Conservation (phyloP, 1,284 basidiomycete genomes). For the Apiotrichum akiyoshidainum region DNA sequence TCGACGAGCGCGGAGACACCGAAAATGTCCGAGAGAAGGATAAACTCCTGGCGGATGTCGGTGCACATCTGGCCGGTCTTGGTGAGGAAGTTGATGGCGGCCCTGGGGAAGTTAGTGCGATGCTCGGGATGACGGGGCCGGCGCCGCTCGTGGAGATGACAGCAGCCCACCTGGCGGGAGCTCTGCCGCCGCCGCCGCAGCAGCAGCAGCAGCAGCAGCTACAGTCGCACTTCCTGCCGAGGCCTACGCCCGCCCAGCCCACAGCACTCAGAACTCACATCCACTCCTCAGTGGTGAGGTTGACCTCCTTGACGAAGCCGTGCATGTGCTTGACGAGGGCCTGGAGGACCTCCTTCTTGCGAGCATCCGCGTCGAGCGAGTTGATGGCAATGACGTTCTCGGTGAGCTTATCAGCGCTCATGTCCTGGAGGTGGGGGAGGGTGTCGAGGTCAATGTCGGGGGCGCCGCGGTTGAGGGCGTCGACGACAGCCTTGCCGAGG, state of each 20-base stretch:
- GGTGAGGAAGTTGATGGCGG: conserved; percentile 71
- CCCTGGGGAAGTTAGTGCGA: conserved; percentile 27
- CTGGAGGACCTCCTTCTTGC: conserved; percentile 56
- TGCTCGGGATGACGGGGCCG: too few relatives aligned
- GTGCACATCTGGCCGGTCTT: conserved; percentile 68
- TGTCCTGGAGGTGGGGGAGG: conserved; percentile 53
- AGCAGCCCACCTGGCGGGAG: too few relatives aligned
- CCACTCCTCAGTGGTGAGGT: conserved; percentile 80
- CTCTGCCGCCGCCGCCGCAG: too few relatives aligned
- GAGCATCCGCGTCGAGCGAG: conserved; percentile 54
- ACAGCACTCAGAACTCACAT: conserved; percentile 51
- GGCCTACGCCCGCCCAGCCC: too few relatives aligned
- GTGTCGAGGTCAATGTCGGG: conserved; percentile 34
- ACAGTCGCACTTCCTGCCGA: too few relatives aligned
- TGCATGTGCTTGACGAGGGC: conserved; percentile 63
- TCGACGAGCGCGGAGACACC: conserved; percentile 77
- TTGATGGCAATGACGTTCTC: conserved; percentile 57
- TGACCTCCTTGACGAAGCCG: conserved; percentile 67
- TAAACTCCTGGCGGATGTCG: conserved; percentile 74
- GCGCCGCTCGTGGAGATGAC: too few relatives aligned
- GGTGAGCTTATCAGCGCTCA: conserved; percentile 58
- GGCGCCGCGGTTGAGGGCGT: conserved; percentile 22
- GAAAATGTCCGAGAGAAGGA: conserved; percentile 72
- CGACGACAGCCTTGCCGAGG: conserved; percentile 24
- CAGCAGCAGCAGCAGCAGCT: too few relatives aligned